Conservation (phyloP, 1,284 basidiomycete genomes). For the Tremellales sp. region DNA sequence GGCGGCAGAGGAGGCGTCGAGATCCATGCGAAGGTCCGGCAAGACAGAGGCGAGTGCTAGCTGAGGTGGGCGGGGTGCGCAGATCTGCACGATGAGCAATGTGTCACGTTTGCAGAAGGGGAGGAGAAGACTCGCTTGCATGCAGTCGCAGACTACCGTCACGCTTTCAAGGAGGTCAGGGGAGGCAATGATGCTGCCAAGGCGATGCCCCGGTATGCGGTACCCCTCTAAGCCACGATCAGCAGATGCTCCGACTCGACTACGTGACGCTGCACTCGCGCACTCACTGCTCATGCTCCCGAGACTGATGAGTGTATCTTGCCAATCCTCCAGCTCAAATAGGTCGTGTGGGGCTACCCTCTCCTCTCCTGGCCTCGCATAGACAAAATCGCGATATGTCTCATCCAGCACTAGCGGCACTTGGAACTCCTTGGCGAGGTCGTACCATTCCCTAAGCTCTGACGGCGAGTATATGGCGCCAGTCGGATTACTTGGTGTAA, state of each 20-base stretch:
- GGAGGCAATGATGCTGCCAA: slow-evolving; percentile 70
- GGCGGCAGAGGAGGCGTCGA: slow-evolving; percentile 54
- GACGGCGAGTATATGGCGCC: slow-evolving; percentile 66
- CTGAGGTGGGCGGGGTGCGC: slow-evolving; percentile 68
- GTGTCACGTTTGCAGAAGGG: slow-evolving; percentile 1
- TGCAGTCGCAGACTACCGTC: slow-evolving; percentile 67
- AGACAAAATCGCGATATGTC: slow-evolving; percentile 80
- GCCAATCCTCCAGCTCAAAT: slow-evolving; percentile 56
- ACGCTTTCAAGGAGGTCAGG: slow-evolving; percentile 57
- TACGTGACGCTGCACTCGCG: background rate
- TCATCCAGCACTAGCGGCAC: slow-evolving; percentile 82
- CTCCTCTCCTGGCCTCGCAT: slow-evolving; percentile 21
- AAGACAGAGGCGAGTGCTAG: slow-evolving; percentile 61
- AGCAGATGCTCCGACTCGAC: background rate
- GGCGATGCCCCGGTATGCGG: slow-evolving; percentile 76
- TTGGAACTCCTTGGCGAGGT: slow-evolving; percentile 57
- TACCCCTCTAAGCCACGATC: slow-evolving; percentile 60
- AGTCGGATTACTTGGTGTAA: slow-evolving; percentile 60
- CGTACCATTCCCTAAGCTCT: slow-evolving; percentile 62
- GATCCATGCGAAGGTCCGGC: slow-evolving; percentile 55
- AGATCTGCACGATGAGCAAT: slow-evolving; percentile 56
- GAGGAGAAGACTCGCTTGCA: slow-evolving; percentile 49
- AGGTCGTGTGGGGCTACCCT: slow-evolving; percentile 33
- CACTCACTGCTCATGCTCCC: slow-evolving; percentile 62
- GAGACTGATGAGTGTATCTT: slow-evolving; percentile 63